Percentiles rank a stretch among this genome's conserved stretches.
These are phyloP conservation scores for Lizanozyma gosingica DNA, from an alignment of 1,139 yeast species.

Conservation along the genomic window DNA sequence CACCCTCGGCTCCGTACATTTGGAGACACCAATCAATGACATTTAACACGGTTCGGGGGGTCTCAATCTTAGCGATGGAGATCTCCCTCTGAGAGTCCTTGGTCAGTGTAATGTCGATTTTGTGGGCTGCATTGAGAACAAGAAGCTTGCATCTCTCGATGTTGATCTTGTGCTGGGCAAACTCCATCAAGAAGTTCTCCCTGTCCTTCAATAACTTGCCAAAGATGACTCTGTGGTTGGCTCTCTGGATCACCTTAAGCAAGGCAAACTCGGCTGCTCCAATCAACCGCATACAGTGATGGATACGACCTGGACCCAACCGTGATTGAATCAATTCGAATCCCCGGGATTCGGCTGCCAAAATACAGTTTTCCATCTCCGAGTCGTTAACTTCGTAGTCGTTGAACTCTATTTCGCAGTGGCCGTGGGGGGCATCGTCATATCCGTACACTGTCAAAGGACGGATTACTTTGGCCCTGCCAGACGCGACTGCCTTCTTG, in stretches of 20 bases:
- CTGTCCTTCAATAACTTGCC: conserved; percentile 47
- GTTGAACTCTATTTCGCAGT: conserved; percentile 51
- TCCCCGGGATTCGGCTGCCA: conserved; percentile 51
- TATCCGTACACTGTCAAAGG: conserved; percentile 55
- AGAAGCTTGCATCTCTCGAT: conserved; percentile 49
- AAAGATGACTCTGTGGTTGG: conserved; percentile 46
- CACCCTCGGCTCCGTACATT: conserved; percentile 64
- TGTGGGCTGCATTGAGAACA: conserved; percentile 59
- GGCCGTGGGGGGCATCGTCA: conserved; percentile 74
- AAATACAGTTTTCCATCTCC: conserved; percentile 28
- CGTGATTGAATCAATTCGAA: conserved; percentile 64
- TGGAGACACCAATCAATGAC: conserved; percentile 64
- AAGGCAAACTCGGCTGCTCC: conserved; percentile 62
- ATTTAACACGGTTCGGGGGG: conserved; percentile 48
- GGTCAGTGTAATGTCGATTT: conserved; percentile 49
- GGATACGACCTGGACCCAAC: conserved; percentile 66
- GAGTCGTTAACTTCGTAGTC: conserved; percentile 40
- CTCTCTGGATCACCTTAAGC: conserved; percentile 43
- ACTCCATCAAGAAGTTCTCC: conserved; percentile 42
- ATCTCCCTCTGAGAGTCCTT: conserved; percentile 52
- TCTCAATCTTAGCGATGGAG: conserved; percentile 61
- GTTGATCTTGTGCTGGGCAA: conserved; percentile 52
- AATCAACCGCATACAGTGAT: conserved; percentile 65
- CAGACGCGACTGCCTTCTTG: conserved; percentile 41
- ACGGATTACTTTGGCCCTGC: conserved; percentile 41